A percentile compares a stretch with the other conserved stretches of the same genome.
These are phyloP conservation scores for Eragrostis curvula DNA, from an alignment of 176 grass and related monocot genomes.

Conservation along the genomic window DNA sequence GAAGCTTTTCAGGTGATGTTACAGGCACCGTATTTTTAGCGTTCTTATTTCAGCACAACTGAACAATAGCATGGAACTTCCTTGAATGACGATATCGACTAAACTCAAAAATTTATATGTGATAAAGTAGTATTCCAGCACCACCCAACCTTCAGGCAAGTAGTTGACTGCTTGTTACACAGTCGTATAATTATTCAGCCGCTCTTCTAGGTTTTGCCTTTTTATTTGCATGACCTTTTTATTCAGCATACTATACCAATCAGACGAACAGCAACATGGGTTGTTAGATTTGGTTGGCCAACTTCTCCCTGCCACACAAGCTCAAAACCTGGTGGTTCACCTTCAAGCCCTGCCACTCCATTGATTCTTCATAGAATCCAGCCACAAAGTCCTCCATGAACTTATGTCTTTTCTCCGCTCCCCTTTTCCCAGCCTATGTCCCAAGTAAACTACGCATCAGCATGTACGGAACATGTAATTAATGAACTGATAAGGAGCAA, in stretches of 20 bases:
- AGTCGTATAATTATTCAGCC: not conserved
- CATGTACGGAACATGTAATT: conserved; percentile 9
- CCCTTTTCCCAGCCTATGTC: conserved; percentile 75
- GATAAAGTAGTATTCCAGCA: not conserved
- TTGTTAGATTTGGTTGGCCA: conserved; percentile 46
- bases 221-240: conserved; percentile 17
- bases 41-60: conserved; percentile 7
- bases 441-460: conserved; percentile 5
- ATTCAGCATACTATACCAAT: not conserved
- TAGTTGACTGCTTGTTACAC: not conserved
- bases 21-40: not conserved
- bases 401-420: conserved; percentile 81
- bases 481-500: not conserved
- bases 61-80: conserved; percentile 4
- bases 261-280: conserved; percentile 6
- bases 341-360: conserved; percentile 82
- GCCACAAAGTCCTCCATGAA: conserved; percentile 86
- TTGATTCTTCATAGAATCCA: conserved; percentile 93
- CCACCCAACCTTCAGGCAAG: not conserved
- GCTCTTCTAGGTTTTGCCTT: not conserved
- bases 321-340: conserved; percentile 36
- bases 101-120: not conserved
- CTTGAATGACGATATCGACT: conserved; percentile 25
- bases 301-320: conserved; percentile 54
- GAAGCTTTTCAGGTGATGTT: conserved; percentile 40